Conservation (phyloP, 148 eudicot species). For the Salicornia ramosissima region DNA sequence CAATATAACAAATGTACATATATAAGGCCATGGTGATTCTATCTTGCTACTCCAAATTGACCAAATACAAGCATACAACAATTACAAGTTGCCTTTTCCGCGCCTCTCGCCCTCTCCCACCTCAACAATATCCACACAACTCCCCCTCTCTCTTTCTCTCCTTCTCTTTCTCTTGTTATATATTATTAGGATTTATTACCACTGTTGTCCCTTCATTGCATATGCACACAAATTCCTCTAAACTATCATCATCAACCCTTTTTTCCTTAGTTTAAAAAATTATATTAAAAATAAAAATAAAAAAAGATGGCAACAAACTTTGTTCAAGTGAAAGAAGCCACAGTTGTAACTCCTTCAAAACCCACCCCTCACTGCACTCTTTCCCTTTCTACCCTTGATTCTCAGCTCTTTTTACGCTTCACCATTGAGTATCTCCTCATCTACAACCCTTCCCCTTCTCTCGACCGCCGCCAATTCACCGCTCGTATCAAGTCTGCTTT, state of each 20-base stretch:
- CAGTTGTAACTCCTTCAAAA: constrained; percentile 47
- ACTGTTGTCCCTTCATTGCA: constrained; percentile 16
- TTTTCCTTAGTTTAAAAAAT: background rate
- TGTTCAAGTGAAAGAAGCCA: constrained; percentile 50
- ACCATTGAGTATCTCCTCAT: constrained; percentile 65
- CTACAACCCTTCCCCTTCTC: constrained; percentile 23
- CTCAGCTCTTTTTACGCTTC: constrained; percentile 72
- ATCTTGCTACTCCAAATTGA: no score
- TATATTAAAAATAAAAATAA: no score
- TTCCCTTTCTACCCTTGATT: constrained; percentile 66
- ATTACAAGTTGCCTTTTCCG: background rate
- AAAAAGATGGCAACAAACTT: constrained; percentile 23
- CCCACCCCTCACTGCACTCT: constrained; percentile 50
- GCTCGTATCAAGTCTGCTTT: constrained; percentile 45
- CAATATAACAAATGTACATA: background rate
- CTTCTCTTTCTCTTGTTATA: constrained; percentile 1
- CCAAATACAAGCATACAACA: no score
- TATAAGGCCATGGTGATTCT: background rate
- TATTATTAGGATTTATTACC: constrained; percentile 9
- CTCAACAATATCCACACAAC: constrained; percentile 16
- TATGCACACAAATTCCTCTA: background rate
- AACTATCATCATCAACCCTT: background rate
- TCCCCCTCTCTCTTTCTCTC: background rate
- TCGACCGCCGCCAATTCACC: constrained; percentile 20
- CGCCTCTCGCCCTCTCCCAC: constrained; percentile 3